phyloP scores from a whole-genome alignment of 1,284 basidiomycete species.

The Sphagnurus paluster region DNA sequence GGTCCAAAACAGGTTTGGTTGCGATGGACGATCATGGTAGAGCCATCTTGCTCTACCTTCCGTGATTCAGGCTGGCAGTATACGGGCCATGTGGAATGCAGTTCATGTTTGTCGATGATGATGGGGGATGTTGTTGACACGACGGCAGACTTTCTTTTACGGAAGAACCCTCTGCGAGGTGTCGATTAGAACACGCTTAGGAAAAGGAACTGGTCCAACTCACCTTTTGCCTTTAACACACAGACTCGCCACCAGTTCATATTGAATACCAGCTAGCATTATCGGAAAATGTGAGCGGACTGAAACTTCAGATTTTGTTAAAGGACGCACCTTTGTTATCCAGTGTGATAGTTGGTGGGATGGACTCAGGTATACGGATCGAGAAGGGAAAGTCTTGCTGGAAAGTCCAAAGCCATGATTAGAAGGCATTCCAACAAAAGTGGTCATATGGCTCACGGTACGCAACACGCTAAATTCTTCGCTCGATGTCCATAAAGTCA shows the following conservation, averaged over 20 bases:
- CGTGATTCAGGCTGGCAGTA: conserved; percentile 79
- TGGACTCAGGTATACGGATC: conserved; percentile 82
- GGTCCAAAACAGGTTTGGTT: conserved; percentile 79
- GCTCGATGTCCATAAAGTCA: conserved; percentile 69
- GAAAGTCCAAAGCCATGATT: conserved; percentile 2
- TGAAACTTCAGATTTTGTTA: too few species aligned
- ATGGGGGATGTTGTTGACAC: conserved; percentile 64
- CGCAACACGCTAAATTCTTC: conserved; percentile 70
- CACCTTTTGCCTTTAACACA: conserved; percentile 83
- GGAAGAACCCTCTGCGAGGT: conserved; percentile 64
- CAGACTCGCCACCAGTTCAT: conserved; percentile 82
- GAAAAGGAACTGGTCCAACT: conserved; percentile 21
- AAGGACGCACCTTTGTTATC: conserved; percentile 59
- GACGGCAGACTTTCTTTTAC: conserved; percentile 63
- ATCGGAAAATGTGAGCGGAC: too few species aligned
- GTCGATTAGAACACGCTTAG: background rate
- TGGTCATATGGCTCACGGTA: conserved; percentile 49
- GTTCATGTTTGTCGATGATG: conserved; percentile 85
- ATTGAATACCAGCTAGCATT: conserved; percentile 82
- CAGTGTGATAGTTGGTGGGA: conserved; percentile 78
- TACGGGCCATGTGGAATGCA: conserved; percentile 88
- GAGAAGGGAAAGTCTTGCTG: conserved; percentile 77
- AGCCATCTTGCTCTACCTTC: conserved; percentile 62
- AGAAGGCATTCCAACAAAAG: background rate
- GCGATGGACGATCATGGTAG: conserved; percentile 76